Conservation (phyloP, 805 yeast species). For the Suhomyces sp. region DNA sequence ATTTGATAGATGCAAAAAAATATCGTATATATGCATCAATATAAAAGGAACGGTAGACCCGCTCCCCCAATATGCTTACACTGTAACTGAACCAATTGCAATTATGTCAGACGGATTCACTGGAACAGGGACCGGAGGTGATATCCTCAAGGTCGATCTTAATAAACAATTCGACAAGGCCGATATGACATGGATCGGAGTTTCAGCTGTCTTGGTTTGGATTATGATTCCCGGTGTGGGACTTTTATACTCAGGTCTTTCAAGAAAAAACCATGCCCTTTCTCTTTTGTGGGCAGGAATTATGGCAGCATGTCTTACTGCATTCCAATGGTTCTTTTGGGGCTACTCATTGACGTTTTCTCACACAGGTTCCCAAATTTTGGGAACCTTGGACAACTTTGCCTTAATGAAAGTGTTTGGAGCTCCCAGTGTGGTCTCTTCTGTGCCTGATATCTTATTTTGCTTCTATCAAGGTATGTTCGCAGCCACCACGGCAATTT, state of each 20-base stretch:
- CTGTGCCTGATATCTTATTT: constrained; percentile 88
- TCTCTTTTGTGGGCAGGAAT: constrained; percentile 91
- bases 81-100: not conserved
- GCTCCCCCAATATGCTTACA: not conserved
- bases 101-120: constrained; percentile 30
- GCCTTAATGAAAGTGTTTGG: constrained; percentile 81
- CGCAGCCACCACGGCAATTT: constrained; percentile 87
- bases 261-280: constrained; percentile 94
- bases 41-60: not conserved
- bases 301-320: constrained; percentile 78
- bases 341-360: constrained; percentile 90
- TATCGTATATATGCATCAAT: not conserved
- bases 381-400: constrained; percentile 82
- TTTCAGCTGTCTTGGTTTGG: constrained; percentile 81
- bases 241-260: constrained; percentile 84
- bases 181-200: constrained; percentile 83
- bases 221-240: constrained; percentile 98
- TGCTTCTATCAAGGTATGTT: constrained; percentile 96
- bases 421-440: constrained; percentile 61
- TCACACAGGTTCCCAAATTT: constrained; percentile 56
- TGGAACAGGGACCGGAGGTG: constrained; percentile 74
- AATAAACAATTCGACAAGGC: constrained; percentile 68
- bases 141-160: constrained; percentile 68
- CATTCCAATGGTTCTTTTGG: constrained; percentile 98
- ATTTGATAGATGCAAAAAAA: not conserved